Percentiles rank a stretch among this genome's conserved stretches.
Conservation (phyloP, 345 rosid species). For the Gossypium ekmanianum region DNA sequence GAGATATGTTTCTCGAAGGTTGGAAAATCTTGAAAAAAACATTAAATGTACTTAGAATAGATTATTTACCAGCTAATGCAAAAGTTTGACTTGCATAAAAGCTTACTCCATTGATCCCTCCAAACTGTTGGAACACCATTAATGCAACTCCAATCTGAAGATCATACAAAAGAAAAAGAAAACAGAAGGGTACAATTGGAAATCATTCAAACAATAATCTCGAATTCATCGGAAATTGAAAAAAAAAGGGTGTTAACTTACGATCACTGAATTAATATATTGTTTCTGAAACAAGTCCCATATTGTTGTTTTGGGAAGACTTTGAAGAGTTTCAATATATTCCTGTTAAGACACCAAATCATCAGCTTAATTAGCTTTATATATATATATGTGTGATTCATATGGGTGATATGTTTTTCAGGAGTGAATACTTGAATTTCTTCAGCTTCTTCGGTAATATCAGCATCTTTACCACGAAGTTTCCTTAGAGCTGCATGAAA, state of each 20-base stretch:
- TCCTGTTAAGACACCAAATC: slow-evolving; percentile 30
- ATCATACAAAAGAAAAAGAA: slow-evolving; percentile 5
- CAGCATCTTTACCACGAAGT: slow-evolving; percentile 67
- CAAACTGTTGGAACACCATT: slow-evolving; percentile 85
- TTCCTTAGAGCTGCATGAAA: slow-evolving; percentile 55
- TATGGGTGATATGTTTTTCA: not conserved
- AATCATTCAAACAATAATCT: not conserved
- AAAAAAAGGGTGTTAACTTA: slow-evolving; percentile 33
- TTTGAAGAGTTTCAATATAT: slow-evolving; percentile 46
- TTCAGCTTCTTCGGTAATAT: slow-evolving; percentile 61
- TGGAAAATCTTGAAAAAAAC: no score
- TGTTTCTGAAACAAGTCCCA: slow-evolving; percentile 57
- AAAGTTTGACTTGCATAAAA: slow-evolving; percentile 89
- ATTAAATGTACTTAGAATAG: not conserved
- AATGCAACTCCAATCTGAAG: slow-evolving; percentile 76
- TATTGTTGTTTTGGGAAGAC: slow-evolving; percentile 62
- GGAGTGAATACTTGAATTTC: slow-evolving; percentile 53
- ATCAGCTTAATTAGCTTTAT: slow-evolving; percentile 1
- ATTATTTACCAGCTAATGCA: slow-evolving; percentile 63
- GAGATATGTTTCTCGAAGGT: not conserved
- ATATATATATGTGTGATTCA: not conserved
- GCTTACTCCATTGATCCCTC: slow-evolving; percentile 74
- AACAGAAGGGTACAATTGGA: not conserved
- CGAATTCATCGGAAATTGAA: not conserved
- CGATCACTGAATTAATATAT: slow-evolving; percentile 59